Evolutionary conservation across 2,329 filamentous ascomycete species (phyloP).

Genomic region (Taxawa tesnikishii): DNA sequence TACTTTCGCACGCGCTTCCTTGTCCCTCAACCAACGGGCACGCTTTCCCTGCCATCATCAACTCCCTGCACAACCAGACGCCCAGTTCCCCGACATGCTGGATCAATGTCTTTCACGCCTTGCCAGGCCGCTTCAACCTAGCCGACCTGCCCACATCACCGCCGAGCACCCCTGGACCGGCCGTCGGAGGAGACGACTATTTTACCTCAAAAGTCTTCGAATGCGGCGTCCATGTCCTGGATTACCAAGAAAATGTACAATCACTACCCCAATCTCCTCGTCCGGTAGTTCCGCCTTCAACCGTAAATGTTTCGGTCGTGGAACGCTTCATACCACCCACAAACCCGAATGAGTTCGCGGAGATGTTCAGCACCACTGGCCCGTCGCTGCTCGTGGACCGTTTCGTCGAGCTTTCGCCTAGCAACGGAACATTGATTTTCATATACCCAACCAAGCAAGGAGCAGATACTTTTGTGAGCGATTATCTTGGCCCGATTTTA

Average conservation of each 20-base stretch:
- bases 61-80: slow-evolving; percentile 40
- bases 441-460: slow-evolving; percentile 50
- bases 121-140: slow-evolving; percentile 49
- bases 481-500: slow-evolving; percentile 48
- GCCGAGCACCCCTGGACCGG: slow-evolving; percentile 42
- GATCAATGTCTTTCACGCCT: slow-evolving; percentile 53
- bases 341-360: slow-evolving; percentile 43
- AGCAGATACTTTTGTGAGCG: slow-evolving; percentile 43
- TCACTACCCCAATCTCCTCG: slow-evolving; percentile 39
- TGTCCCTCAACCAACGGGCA: slow-evolving; percentile 38
- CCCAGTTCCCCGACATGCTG: slow-evolving; percentile 40
- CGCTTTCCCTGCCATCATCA: slow-evolving; percentile 43
- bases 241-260: slow-evolving; percentile 43
- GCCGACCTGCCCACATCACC: slow-evolving; percentile 51
- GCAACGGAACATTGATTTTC: slow-evolving; percentile 46
- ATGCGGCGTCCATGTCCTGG: slow-evolving; percentile 46
- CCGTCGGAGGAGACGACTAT: slow-evolving; percentile 44
- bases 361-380: slow-evolving; percentile 43
- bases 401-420: slow-evolving; percentile 44
- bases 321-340: slow-evolving; percentile 56
- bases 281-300: slow-evolving; percentile 47
- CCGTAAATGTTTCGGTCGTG: slow-evolving; percentile 47
- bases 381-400: slow-evolving; percentile 49
- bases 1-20: slow-evolving; percentile 49
- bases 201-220: slow-evolving; percentile 51